phyloP scores from a whole-genome alignment of 805 yeast species.

The Kazachstania martiniae region DNA sequence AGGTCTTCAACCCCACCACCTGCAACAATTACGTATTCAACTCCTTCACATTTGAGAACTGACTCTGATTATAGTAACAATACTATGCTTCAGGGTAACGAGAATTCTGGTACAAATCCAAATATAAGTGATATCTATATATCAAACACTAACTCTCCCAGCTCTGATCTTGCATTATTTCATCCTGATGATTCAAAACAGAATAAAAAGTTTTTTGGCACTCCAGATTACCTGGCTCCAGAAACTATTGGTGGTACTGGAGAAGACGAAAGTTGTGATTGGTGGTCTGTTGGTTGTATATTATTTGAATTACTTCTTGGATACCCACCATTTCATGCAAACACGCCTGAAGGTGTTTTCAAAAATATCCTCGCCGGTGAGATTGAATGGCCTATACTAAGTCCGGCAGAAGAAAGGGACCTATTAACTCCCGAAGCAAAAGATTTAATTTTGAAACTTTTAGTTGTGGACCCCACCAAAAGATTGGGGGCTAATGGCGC shows the following conservation, averaged over 20 bases:
- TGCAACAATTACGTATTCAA: neutral
- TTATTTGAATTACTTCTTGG: conserved; percentile 87
- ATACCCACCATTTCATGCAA: conserved; percentile 87
- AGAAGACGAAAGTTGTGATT: conserved; percentile 56
- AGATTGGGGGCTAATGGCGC: conserved; percentile 77
- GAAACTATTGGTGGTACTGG: conserved; percentile 82
- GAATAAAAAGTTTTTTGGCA: conserved; percentile 73
- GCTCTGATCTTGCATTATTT: conserved; percentile 48
- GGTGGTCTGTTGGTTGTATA: conserved; percentile 99
- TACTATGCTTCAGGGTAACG: no score
- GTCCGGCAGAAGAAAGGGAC: conserved; percentile 41
- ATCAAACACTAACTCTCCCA: conserved; percentile 3
- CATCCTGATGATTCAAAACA: conserved; percentile 54
- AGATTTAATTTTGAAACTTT: conserved; percentile 55
- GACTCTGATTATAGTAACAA: neutral
- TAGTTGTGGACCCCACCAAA: conserved; percentile 50
- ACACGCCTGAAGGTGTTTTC: conserved; percentile 70
- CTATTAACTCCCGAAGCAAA: conserved; percentile 57
- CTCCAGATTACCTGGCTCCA: conserved; percentile 96
- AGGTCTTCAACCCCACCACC: conserved; percentile 24
- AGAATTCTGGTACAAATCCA: neutral
- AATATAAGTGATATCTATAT: no score
- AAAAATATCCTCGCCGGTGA: conserved; percentile 62
- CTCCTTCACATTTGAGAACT: conserved; percentile 2
- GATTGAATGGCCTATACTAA: conserved; percentile 75